Percentiles rank a stretch among this genome's conserved stretches.
Evolutionary conservation across 768 basidiomycete species (phyloP).

Genomic region (Glaciozyma martinii): DNA sequence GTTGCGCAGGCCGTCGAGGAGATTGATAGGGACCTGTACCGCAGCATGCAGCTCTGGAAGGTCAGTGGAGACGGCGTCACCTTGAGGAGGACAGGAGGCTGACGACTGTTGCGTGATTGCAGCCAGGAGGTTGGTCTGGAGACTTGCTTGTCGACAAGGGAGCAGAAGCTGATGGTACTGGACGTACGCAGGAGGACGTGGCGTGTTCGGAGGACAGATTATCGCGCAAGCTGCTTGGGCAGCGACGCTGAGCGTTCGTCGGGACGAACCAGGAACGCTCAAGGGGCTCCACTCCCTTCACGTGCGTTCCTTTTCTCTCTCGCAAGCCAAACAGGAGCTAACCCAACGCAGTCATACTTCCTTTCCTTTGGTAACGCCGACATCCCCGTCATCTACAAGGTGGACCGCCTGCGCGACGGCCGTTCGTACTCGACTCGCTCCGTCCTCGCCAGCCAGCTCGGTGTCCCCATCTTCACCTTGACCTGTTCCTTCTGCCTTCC

Average conservation of each 20-base stretch:
- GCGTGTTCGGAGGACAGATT: conserved; percentile 33
- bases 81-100: not conserved
- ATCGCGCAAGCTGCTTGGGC: conserved; percentile 34
- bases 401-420: conserved; percentile 10
- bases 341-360: conserved; percentile 29
- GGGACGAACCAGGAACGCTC: conserved; percentile 16
- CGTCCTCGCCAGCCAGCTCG: conserved; percentile 33
- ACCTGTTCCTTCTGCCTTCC: conserved; percentile 33
- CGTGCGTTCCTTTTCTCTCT: not conserved
- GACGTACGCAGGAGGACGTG: conserved; percentile 15
- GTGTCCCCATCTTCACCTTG: conserved; percentile 34
- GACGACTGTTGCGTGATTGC: too few species aligned
- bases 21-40: conserved; percentile 29
- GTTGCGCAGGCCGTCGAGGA: conserved; percentile 21
- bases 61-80: not conserved
- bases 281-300: conserved; percentile 32
- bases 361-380: conserved; percentile 35
- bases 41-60: conserved; percentile 30
- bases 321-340: not conserved
- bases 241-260: conserved; percentile 24
- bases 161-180: not conserved
- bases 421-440: conserved; percentile 32
- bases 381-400: conserved; percentile 33
- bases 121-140: too few species aligned
- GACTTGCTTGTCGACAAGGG: too few species aligned